Conservation (phyloP, 805 yeast genomes). For the Nakazawaea populi region DNA sequence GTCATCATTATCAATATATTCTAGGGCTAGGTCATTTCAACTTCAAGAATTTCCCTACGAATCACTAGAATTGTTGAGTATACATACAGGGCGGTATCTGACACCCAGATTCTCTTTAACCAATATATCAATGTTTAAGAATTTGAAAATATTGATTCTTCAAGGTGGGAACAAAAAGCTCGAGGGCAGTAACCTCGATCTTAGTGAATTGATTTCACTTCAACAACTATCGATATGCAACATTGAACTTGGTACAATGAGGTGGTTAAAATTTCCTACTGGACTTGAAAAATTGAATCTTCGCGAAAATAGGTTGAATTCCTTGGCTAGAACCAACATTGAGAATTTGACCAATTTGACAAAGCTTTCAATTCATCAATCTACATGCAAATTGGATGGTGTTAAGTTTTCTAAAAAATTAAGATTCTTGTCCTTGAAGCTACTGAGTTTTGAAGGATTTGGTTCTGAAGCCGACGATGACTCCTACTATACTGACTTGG, state of each 20-base stretch:
- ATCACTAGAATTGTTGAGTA: neutral
- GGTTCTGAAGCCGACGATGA: neutral
- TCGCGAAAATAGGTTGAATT: neutral
- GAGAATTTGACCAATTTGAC: neutral
- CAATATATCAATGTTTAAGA: neutral
- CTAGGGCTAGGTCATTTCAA: neutral
- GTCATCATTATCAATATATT: neutral
- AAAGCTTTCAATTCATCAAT: neutral
- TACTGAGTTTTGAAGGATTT: neutral
- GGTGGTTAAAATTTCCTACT: neutral
- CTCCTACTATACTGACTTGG: neutral
- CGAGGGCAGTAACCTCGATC: neutral
- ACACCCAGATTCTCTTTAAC: neutral
- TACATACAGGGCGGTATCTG: neutral
- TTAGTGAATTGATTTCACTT: neutral
- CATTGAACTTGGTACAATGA: neutral
- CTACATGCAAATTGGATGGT: neutral
- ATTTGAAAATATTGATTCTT: neutral
- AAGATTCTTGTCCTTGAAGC: neutral
- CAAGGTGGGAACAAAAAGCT: neutral
- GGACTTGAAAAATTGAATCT: neutral
- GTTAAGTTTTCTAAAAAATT: neutral
- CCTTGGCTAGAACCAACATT: neutral
- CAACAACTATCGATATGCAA: neutral
- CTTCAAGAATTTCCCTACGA: neutral